These are phyloP conservation scores for Fusarium coffeatum DNA, from an alignment of 2,329 filamentous ascomycete species.

Conservation along the genomic window DNA sequence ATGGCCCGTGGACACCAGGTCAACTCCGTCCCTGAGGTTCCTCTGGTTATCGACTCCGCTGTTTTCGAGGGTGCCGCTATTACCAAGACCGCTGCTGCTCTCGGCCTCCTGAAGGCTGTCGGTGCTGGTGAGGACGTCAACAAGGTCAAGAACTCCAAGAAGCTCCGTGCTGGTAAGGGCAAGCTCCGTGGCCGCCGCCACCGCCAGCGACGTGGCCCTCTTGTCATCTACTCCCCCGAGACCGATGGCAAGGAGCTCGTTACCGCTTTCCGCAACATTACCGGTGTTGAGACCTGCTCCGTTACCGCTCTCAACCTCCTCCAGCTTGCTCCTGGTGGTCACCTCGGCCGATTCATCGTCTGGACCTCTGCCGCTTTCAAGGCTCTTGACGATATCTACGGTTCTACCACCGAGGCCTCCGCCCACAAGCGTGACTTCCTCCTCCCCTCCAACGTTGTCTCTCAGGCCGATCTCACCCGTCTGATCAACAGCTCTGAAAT, in stretches of 20 bases:
- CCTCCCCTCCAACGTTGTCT: conserved; percentile 90
- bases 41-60: conserved; percentile 92
- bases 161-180: conserved; percentile 98
- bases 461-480: conserved; percentile 94
- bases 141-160: conserved; percentile 97
- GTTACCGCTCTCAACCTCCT: conserved; percentile 97
- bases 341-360: conserved; percentile 98
- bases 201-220: conserved; percentile 96
- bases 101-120: conserved; percentile 88
- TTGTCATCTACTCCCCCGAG: conserved; percentile 97
- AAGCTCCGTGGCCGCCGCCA: conserved; percentile 97
- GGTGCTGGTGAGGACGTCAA: conserved; percentile 91
- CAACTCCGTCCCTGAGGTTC: conserved; percentile 91
- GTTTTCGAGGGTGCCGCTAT: conserved; percentile 83
- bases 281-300: conserved; percentile 95
- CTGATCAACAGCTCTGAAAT: conserved; percentile 99
- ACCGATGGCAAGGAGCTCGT: conserved; percentile 94
- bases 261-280: conserved; percentile 97
- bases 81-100: conserved; percentile 88
- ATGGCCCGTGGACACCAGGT: conserved; percentile 98
- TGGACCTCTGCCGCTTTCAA: conserved; percentile 98
- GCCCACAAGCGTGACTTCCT: conserved; percentile 99
- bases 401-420: conserved; percentile 87
- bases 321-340: conserved; percentile 98
- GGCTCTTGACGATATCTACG: conserved; percentile 97